Evolutionary conservation across 768 basidiomycete genomes (phyloP), one percentile per base, ranked within the genome.

Genomic region (Termitomyces sp.): DNA sequence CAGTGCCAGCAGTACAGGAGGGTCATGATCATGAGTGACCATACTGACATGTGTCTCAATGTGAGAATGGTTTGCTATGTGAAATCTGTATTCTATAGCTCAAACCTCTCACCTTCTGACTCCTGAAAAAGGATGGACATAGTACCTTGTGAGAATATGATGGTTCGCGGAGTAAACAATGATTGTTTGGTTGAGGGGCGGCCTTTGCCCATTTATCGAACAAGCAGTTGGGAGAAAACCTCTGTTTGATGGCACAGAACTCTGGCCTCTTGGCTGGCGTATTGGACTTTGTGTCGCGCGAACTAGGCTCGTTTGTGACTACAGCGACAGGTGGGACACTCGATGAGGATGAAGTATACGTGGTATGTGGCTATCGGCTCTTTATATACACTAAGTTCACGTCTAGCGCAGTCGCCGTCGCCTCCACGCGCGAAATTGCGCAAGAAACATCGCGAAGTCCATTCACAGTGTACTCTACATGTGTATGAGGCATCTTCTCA

Each of bases 281-380:
- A 5, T 76, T 90, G 60, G 78, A 72, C 67, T 89, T 84, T 66
- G 80, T 92, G 5, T 82, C 87, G 11, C 76, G 82, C 50, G 89
- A 92, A 67, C 65, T 91, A 38, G 83, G 83, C 46, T 83, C 83
- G 11, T 91, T 92, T 67, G 77, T 91, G 26, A 70, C 78, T 19
- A 85, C 74, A 63, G 89, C 89, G 48, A 82, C 85, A 9, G 85
- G 83, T 5, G 70, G 71, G 8, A 57, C 69, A 1, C 56, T 67
- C 33, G 50, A 62, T 9, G 64, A 64, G 5, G 43, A 52, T 15
- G 54, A 59, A 8, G 60, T 55, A 30, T 43, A 38, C n/a, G 61
- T 55, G 57, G 60, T 55, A 30, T 38, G 31, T 38, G 26, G 17
- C 26, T 5, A 42, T 28, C 35, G 31, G 41, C 21, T 30, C 19